phyloP scores from a whole-genome alignment of 2,329 filamentous ascomycete genomes.

The Hypoxylon sp. region DNA sequence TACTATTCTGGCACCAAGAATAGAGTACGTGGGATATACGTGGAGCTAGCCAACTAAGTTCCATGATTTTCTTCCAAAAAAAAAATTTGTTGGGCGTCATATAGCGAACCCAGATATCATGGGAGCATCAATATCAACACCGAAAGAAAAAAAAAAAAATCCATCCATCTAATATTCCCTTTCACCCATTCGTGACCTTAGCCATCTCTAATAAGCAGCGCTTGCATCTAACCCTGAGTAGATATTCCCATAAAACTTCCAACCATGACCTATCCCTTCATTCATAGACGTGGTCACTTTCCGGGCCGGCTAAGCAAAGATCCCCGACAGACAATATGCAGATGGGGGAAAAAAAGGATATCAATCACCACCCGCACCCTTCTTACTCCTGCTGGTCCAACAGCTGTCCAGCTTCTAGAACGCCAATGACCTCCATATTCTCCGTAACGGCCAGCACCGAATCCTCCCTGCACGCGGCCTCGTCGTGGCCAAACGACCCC shows the following conservation, averaged over 20 bases:
- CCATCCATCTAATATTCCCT: neutral
- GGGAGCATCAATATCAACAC: neutral
- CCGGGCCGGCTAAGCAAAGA: neutral
- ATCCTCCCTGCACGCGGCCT: slow-evolving; percentile 54
- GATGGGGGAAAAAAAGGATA: neutral
- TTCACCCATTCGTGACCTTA: neutral
- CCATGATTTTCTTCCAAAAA: neutral
- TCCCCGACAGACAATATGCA: neutral
- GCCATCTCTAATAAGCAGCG: slow-evolving; percentile 1
- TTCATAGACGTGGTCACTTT: neutral
- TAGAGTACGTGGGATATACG: no score
- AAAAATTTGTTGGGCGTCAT: neutral
- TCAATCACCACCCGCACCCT: neutral
- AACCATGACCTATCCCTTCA: neutral
- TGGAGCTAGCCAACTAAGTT: neutral
- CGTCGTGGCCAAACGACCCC: slow-evolving; percentile 48
- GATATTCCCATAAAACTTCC: neutral
- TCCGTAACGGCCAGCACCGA: slow-evolving; percentile 62
- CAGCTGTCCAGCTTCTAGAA: slow-evolving; percentile 62
- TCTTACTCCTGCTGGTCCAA: slow-evolving; percentile 40
- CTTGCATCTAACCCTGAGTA: neutral
- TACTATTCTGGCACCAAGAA: no score
- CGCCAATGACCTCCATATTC: slow-evolving; percentile 60
- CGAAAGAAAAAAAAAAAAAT: neutral
- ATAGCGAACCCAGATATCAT: neutral